These are phyloP conservation scores for Bertia moriformis DNA, from an alignment of 2,329 filamentous ascomycete species.

Conservation along the genomic window DNA sequence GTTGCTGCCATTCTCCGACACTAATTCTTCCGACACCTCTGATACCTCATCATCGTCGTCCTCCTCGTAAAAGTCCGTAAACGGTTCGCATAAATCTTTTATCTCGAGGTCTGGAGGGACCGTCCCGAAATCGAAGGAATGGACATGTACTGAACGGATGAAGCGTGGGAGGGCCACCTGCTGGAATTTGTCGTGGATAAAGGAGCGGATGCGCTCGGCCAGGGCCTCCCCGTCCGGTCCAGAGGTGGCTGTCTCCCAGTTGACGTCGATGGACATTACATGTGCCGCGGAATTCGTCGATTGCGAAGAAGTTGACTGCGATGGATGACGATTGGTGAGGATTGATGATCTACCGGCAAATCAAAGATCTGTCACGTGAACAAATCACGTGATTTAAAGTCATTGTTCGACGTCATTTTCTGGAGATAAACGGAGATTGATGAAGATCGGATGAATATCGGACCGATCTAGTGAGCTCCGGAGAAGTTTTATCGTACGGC, in stretches of 20 bases:
- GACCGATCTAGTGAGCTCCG: too few relatives aligned
- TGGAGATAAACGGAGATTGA: too few relatives aligned
- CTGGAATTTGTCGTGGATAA: conserved; percentile 56
- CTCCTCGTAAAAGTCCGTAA: conserved; percentile 54
- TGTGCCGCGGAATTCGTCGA: not conserved
- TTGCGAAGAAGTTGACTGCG: too few relatives aligned
- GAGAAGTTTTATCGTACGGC: too few relatives aligned
- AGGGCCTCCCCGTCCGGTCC: conserved; percentile 47
- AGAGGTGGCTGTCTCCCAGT: conserved; percentile 50
- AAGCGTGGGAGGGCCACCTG: conserved; percentile 50
- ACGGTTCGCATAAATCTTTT: conserved; percentile 55
- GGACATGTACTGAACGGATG: conserved; percentile 56
- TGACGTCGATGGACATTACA: conserved; percentile 54
- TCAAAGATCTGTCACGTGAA: too few relatives aligned
- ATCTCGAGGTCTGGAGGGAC: conserved; percentile 47
- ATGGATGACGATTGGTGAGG: too few relatives aligned
- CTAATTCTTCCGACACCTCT: conserved; percentile 3
- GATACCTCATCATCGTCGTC: conserved; percentile 30
- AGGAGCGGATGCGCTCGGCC: conserved; percentile 48
- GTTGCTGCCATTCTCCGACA: conserved; percentile 8
- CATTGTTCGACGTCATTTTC: too few relatives aligned
- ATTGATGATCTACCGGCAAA: too few relatives aligned
- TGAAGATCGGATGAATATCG: too few relatives aligned
- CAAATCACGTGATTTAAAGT: too few relatives aligned
- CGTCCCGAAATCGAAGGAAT: conserved; percentile 51